Evolutionary conservation across 2,329 filamentous ascomycete genomes (phyloP), one percentile per base, ranked within the genome.

Genomic region (Neospermospora avenae): DNA sequence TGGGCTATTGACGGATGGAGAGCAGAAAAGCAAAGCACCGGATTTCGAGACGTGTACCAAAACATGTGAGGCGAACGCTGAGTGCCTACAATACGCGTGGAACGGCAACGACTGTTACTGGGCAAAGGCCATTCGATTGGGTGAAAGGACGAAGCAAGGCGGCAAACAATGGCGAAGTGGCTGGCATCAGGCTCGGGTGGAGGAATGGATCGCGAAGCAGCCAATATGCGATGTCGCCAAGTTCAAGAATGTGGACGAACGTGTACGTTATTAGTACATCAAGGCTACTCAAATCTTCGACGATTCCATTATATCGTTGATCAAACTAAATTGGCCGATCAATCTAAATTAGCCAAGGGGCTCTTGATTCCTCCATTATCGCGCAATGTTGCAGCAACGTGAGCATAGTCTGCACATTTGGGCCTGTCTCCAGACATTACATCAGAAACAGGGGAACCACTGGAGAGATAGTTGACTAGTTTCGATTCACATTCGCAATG

Each of bases 1-100:
- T 14, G n/a, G 57, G 39, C 45, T 49, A 39, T 14, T 54, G 18
- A 20, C 39, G 24, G 28, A 58, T 31, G 41, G 49, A 24, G n/a
- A 16, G 34, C n/a, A 39, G 37, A 35, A n/a, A 48, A 42, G 20
- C 14, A 41, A 16, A 7, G 14, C 49, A 8, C 24, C 20, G 14
- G 46, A 14, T 77, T 10, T 70, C 78, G 76, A 78, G 52, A 73
- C 77, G n/a, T 83, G 81, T 67, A 74, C 76, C 7, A 75, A 73
- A 46, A 78, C 80, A 13, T 84, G 82, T 65, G 73, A 77, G 35
- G 37, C n/a, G 18, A 41, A 41, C 35, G 8, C 13, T 25, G 20
- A 53, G 20, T 53, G 49, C 22, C 14, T 41, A 25, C 49, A 53
- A 22, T 53, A 41, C 24, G 18, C 22, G 13, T 53, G 39, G 10